A percentile compares a stretch with the other conserved stretches of the same genome.
phyloP scores from a whole-genome alignment of 768 basidiomycete genomes.

The Termitomyces sp. region DNA sequence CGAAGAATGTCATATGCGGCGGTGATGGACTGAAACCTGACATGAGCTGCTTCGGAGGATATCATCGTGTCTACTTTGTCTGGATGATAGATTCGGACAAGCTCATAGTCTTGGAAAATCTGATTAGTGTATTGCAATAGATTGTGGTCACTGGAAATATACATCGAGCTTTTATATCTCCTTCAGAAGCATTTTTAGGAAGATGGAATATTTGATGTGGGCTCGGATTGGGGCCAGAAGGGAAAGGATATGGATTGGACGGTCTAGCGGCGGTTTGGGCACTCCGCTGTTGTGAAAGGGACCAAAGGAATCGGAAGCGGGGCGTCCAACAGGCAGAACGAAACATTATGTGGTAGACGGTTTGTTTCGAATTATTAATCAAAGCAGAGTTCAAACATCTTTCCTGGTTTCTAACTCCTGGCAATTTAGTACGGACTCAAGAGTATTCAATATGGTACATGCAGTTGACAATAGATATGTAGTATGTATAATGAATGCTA shows the following conservation, averaged over 20 bases:
- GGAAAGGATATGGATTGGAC: constrained; percentile 44
- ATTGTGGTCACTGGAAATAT: constrained; percentile 17
- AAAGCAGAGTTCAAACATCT: no score
- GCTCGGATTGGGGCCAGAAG: constrained; percentile 45
- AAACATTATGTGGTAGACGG: constrained; percentile 7
- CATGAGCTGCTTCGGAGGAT: constrained; percentile 50
- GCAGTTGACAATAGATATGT: constrained; percentile 1
- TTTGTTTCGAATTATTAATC: neutral
- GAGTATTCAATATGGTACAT: neutral
- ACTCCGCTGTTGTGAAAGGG: neutral
- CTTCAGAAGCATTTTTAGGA: constrained; percentile 44
- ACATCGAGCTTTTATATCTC: constrained; percentile 60
- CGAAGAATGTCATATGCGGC: constrained; percentile 65
- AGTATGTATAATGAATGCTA: no score
- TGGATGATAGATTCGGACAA: constrained; percentile 77
- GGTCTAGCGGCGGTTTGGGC: neutral
- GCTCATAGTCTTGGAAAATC: constrained; percentile 62
- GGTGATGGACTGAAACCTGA: constrained; percentile 66
- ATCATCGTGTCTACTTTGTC: constrained; percentile 48
- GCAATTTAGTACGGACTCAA: no score
- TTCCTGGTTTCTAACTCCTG: no score
- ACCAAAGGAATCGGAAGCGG: neutral
- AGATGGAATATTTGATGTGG: constrained; percentile 66
- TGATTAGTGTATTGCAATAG: neutral
- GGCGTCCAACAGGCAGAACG: neutral